Evolutionary conservation across 495 filamentous ascomycete species (phyloP).

Genomic region (Aspergillus coremiiformis): DNA sequence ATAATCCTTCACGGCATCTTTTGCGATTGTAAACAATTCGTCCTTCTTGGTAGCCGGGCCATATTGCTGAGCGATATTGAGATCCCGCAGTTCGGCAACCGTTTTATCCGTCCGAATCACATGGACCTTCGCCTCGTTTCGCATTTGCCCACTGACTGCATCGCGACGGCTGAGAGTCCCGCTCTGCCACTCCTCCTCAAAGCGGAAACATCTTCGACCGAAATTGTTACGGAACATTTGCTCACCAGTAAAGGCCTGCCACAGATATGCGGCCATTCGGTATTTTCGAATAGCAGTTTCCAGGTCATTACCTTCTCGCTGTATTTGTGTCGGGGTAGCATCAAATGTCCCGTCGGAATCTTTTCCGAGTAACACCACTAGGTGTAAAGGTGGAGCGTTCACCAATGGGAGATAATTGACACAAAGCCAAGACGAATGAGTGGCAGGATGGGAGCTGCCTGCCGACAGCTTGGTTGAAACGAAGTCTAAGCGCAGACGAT

Average conservation of each 20-base stretch:
- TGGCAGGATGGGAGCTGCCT: conserved; percentile 56
- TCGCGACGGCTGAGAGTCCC: conserved; percentile 70
- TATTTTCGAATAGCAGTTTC: conserved; percentile 78
- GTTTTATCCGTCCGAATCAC: conserved; percentile 77
- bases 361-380: conserved; percentile 76
- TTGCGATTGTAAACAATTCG: conserved; percentile 66
- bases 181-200: conserved; percentile 88
- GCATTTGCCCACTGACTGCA: conserved; percentile 57
- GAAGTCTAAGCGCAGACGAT: conserved; percentile 80
- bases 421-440: conserved; percentile 70
- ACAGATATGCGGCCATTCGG: conserved; percentile 84
- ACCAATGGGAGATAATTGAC: conserved; percentile 78
- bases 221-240: conserved; percentile 87
- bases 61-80: conserved; percentile 76
- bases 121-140: conserved; percentile 85
- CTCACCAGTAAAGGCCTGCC: conserved; percentile 92
- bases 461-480: conserved; percentile 69
- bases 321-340: conserved; percentile 63
- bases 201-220: conserved; percentile 74
- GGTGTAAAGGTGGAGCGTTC: conserved; percentile 69
- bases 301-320: conserved; percentile 72
- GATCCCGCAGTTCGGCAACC: conserved; percentile 69
- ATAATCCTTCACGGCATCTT: conserved; percentile 64
- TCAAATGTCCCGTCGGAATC: conserved; percentile 86
- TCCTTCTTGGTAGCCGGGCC: conserved; percentile 55